A percentile compares a stretch with the other conserved stretches of the same genome.
phyloP scores from a whole-genome alignment of 371 early-diverging fungal species.

The Batrachochytrium dendrobatidis region DNA sequence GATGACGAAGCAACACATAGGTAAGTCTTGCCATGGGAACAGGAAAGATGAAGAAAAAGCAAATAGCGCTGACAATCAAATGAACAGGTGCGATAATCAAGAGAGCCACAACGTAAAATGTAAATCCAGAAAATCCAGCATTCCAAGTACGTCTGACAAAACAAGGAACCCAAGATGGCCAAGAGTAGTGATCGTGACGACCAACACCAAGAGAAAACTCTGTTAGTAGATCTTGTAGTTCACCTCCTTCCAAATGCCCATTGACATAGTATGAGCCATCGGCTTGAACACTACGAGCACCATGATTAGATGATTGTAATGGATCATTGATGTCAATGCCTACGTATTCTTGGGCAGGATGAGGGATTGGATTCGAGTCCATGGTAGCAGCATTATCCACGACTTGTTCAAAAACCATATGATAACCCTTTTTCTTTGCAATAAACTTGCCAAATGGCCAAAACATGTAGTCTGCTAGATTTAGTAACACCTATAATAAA shows the following conservation, averaged over 20 bases:
- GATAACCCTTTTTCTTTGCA: conserved; percentile 30
- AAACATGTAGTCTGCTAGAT: conserved; percentile 57
- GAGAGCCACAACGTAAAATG: conserved; percentile 43
- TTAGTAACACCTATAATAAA: conserved; percentile 22
- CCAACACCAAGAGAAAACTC: not conserved
- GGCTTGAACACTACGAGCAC: too few relatives aligned
- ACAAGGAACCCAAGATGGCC: conserved; percentile 12
- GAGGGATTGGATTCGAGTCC: not conserved
- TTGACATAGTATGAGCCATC: not conserved
- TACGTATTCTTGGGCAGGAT: not conserved
- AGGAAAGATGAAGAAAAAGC: conserved; percentile 80
- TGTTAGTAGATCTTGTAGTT: not conserved
- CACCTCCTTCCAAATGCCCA: not conserved
- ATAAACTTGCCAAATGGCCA: conserved; percentile 95
- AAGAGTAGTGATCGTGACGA: conserved; percentile 1
- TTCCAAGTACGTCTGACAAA: conserved; percentile 7
- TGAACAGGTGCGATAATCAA: conserved; percentile 64
- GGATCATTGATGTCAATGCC: conserved; percentile 1
- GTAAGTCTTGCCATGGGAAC: conserved; percentile 92
- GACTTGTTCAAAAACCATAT: conserved; percentile 12
- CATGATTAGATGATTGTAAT: not conserved
- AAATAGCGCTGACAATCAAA: conserved; percentile 59
- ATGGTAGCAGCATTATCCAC: not conserved
- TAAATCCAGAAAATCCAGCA: conserved; percentile 52
- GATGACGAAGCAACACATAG: conserved; percentile 58